Evolutionary conservation across 2,329 filamentous ascomycete species (phyloP), one percentile per base, ranked within the genome.

Genomic region (Cercospora canescens): DNA sequence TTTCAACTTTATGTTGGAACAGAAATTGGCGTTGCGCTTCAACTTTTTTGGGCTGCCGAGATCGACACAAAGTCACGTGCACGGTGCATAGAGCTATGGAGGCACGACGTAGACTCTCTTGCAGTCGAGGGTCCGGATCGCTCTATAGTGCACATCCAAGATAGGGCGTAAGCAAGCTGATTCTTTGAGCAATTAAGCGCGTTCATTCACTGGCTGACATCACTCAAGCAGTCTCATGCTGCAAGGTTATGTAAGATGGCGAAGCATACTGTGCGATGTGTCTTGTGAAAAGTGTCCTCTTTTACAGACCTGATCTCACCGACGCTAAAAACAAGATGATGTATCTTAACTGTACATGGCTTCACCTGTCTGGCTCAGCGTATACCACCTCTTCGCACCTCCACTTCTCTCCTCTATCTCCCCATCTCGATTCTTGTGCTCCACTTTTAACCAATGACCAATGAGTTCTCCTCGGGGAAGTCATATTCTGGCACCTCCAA

Each of bases 401-500:
- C 60, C 26, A 30, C 50, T 55, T 4, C 35, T 24, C 21, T 8
- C 26, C 5, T 41, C 34, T 7, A 1, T 1, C 52, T 32, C 26
- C 28, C 30, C 9, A 35, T 24, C 3, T 2, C 18, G 30, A 14
- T 7, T 24, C 28, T 24, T 56, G n/a, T 56, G n/a, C 16, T 39
- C 24, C 24, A 24, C 39, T 1, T 79, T 87, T 94, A 99, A 91
- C 95, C 95, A 83, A 99, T 96, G 75, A 98, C 82, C 74, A 99
- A 86, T 83, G 89, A 90, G 79, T 87, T 89, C 12, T 97, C 95
- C 80, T 94, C 91, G 70, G 92, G 89, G 88, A 99, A 98, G 77
- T 92, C 92, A 86, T 97, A 97, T 77, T 83, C 81, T 73, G 94
- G 95, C 74, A 98, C 89, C 86, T 98, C 95, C 79, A 99, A 89